Conservation (phyloP, 768 basidiomycete species). For the Agrocybe chaxingu region DNA sequence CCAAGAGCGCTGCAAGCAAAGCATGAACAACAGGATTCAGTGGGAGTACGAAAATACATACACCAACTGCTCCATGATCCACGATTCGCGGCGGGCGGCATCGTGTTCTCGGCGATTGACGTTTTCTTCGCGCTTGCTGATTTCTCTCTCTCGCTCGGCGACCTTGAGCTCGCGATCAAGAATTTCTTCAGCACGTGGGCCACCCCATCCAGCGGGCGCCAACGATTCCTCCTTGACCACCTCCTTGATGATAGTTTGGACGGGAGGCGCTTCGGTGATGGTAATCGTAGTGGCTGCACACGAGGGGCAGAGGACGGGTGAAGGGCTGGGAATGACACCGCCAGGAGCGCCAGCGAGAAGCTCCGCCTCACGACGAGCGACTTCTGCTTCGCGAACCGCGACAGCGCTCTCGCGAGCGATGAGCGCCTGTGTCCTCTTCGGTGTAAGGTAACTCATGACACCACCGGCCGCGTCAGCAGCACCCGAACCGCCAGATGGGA, state of each 20-base stretch:
- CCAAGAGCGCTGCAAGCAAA: conserved; percentile 53
- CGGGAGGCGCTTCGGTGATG: conserved; percentile 53
- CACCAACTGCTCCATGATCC: conserved; percentile 95
- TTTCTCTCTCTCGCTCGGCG: conserved; percentile 82
- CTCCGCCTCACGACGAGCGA: conserved; percentile 86
- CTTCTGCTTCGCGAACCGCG: conserved; percentile 82
- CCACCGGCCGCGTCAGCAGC: conserved; percentile 40
- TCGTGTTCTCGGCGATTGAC: conserved; percentile 87
- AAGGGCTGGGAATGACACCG: conserved; percentile 61
- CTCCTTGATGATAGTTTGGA: conserved; percentile 84
- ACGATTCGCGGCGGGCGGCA: conserved; percentile 79
- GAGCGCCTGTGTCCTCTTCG: conserved; percentile 79
- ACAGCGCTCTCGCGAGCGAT: conserved; percentile 77
- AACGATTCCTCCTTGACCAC: conserved; percentile 80
- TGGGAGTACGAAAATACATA: conserved; percentile 33
- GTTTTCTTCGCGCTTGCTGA: conserved; percentile 80
- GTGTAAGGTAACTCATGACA: conserved; percentile 71
- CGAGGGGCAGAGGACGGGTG: conserved; percentile 51
- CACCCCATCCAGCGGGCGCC: conserved; percentile 79
- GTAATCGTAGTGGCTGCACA: conserved; percentile 53
- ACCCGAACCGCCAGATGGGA: conserved; percentile 51
- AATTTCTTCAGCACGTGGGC: conserved; percentile 73
- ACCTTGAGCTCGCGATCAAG: conserved; percentile 85
- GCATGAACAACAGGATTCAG: conserved; percentile 1
- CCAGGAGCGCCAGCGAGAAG: conserved; percentile 80